Conservation (phyloP, 2,329 filamentous ascomycete species). For the Periconia sp. region DNA sequence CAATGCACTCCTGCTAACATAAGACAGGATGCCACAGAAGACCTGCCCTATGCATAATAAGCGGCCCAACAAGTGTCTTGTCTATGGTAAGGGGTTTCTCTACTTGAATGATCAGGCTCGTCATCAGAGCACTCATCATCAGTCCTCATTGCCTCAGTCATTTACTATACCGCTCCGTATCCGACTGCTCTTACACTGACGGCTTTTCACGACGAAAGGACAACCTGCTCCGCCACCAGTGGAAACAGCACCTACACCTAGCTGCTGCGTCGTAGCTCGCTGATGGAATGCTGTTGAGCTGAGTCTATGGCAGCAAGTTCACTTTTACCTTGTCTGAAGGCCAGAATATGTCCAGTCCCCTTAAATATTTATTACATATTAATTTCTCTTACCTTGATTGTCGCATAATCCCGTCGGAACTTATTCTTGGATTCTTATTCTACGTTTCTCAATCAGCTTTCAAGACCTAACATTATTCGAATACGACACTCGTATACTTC, state of each 20-base stretch:
- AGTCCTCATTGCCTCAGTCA: slow-evolving; percentile 16
- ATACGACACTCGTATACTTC: too few relatives aligned
- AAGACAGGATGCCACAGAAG: slow-evolving; percentile 38
- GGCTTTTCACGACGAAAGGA: slow-evolving; percentile 45
- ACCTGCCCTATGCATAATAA: slow-evolving; percentile 30
- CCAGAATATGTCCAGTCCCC: too few relatives aligned
- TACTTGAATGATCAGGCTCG: slow-evolving; percentile 44
- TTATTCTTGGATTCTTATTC: too few relatives aligned
- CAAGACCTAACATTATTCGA: too few relatives aligned
- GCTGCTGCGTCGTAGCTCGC: slow-evolving; percentile 6
- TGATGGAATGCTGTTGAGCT: too few relatives aligned
- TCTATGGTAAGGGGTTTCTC: slow-evolving; percentile 38
- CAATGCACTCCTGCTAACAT: slow-evolving; percentile 15
- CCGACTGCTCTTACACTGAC: slow-evolving; percentile 32
- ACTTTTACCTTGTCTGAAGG: too few relatives aligned
- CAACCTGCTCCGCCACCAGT: slow-evolving; percentile 41
- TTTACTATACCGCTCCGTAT: slow-evolving; percentile 28
- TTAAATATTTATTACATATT: too few relatives aligned
- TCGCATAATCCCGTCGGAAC: too few relatives aligned
- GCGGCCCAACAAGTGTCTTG: slow-evolving; percentile 38
- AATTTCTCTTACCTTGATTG: too few relatives aligned
- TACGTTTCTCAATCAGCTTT: too few relatives aligned
- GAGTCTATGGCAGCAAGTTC: too few relatives aligned
- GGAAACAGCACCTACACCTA: slow-evolving; percentile 31
- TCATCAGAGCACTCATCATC: slow-evolving; percentile 34